Base-by-base conservation (phyloP, 2,329 filamentous ascomycete genomes). In the Nemania sp. region DNA sequence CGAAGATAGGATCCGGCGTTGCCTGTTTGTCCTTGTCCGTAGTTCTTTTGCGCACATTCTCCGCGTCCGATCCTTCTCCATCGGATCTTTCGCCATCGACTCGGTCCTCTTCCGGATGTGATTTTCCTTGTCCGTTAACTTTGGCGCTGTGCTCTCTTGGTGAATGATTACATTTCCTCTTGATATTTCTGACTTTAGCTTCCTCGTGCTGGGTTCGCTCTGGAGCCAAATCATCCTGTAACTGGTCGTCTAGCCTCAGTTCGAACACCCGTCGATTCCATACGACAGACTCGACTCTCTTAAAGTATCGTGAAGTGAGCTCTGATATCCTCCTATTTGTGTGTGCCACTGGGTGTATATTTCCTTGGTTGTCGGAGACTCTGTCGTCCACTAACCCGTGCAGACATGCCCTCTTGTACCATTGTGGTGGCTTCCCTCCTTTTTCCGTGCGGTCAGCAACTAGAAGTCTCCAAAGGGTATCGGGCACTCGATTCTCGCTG, bases 191-290 rank as follows among this genome's bases (percentile, higher is more conserved):
- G 9, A 3, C 17, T 15, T 33, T 19, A n/a, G 14, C 23, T n/a
- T 44, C 22, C 3, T 51, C 14, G 12, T 31, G 7, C 14, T 31
- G 6, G 20, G 17, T 31, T 7, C 12, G 0, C 24, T 31, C 31
- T 12, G 15, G 19, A 39, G 30, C 31, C 17, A 11, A 24, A 8
- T 5, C 12, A 14, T 2, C 23, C 3, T 33, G 7, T 6, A 50
- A 43, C 15, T 43, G 30, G 5, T 37, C 31, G 40, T 40, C 41
- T 41, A 41, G 49, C 41, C 34, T 46, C 20, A 52, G 24, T 28
- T 45, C 42, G 15, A 52, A 52, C 6, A 52, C 26, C n/a, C 49
- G 33, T 46, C 49, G 33, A 40, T 52, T 52, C 49, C 42, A 46
- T 15, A 46, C 42, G 28, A 52, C 49, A 28, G 49, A 22, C 20